These are phyloP conservation scores for Quillaja saponaria DNA, from an alignment of 306 rosid species.

Conservation along the genomic window DNA sequence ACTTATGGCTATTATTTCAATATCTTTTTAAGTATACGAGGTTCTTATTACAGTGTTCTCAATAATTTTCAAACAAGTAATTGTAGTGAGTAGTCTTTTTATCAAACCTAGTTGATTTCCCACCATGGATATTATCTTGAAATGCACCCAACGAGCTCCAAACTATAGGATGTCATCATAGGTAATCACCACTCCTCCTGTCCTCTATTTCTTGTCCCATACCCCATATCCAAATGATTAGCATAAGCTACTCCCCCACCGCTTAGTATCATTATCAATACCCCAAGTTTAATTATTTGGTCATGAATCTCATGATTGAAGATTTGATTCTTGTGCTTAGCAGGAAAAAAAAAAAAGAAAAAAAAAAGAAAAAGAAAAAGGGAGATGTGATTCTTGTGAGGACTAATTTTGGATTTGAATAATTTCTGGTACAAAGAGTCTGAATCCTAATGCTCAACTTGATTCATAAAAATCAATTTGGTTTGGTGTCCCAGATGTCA, in stretches of 20 bases:
- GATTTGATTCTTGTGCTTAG: background rate
- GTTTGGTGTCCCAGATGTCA: too few relatives aligned
- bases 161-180: constrained; percentile 46
- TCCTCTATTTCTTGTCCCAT: constrained; percentile 4
- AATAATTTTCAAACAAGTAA: too few relatives aligned
- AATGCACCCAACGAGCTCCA: constrained; percentile 42
- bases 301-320: constrained; percentile 24
- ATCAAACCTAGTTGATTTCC: constrained; percentile 32
- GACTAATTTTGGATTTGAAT: too few relatives aligned
- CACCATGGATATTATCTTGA: constrained; percentile 10
- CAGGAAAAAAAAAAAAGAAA: too few relatives aligned
- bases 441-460: too few relatives aligned
- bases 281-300: background rate
- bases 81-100: constrained; percentile 39
- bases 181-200: constrained; percentile 30
- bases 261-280: constrained; percentile 5
- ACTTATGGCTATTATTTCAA: too few relatives aligned
- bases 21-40: too few relatives aligned
- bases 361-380: too few relatives aligned
- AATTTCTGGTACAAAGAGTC: too few relatives aligned
- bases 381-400: too few relatives aligned
- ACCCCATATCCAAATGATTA: constrained; percentile 22
- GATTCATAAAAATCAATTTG: too few relatives aligned
- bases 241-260: constrained; percentile 1
- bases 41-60: too few relatives aligned